Evolutionary conservation across 345 rosid genomes (phyloP), one percentile per base, ranked within the genome.

Genomic region (Corymbia maculata): DNA sequence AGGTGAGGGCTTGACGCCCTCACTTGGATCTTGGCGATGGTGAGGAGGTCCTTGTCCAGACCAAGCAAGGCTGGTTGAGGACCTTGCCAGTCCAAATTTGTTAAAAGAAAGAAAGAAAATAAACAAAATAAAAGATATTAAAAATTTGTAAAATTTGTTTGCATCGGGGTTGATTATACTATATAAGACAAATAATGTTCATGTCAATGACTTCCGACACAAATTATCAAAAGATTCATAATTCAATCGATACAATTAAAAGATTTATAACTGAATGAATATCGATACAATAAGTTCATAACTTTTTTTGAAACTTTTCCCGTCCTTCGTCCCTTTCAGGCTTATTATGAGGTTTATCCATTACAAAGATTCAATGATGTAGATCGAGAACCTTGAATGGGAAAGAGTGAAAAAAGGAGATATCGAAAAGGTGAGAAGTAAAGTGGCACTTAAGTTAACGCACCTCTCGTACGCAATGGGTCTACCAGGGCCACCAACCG

Each of bases 101-200:
- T 36, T 36, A 36, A 55, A 8, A 50, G 12, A 7, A 53, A 53
- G 0, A 0, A 53, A 53, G 0, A 3, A 19, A 53, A 0, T 4
- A 3, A 53, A 17, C 14, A 2, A 52, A 52, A 52, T 52, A 15
- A 21, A 21, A 51, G 2, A 51, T 12, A 50, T 51, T 51, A 51
- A 51, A 55, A 36, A 36, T 36, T 36, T 36, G 42, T 36, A 36
- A 55, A 9, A 1, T 1, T 22, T 22, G 12, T 55, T 55, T 55
- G 4, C 0, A 2, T 1, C 3, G 8, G 2, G 0, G 0, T 8
- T 2, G 0, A 0, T 22, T 28, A 0, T 55, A 21, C 1, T 22
- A 55, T 1, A 22, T 55, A 55, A 0, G 24, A 9, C 4, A 5
- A 0, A 21, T 0, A 5, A 0, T 0, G 0, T 55, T 21, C 0